Conservation (phyloP, 1,284 basidiomycete genomes). For the Caloboletus firmus region DNA sequence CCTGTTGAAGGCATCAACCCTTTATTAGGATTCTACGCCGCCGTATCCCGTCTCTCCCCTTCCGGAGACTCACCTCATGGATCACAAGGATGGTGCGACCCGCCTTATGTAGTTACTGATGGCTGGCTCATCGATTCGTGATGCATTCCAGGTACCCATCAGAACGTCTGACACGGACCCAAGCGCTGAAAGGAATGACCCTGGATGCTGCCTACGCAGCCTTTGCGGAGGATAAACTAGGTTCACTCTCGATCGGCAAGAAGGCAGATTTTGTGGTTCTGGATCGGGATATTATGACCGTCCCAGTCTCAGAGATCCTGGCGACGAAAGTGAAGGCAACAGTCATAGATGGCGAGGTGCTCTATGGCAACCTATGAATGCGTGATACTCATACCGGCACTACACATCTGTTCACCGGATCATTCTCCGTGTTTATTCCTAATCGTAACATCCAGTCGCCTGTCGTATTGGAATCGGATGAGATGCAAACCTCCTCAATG, state of each 20-base stretch:
- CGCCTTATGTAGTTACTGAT: not conserved
- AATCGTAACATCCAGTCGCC: not conserved
- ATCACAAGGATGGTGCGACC: conserved; percentile 67
- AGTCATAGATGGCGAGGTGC: conserved; percentile 71
- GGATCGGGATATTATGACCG: conserved; percentile 75
- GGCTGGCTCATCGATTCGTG: not conserved
- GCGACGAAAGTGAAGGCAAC: conserved; percentile 57
- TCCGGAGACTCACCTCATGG: conserved; percentile 83
- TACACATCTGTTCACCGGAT: not conserved
- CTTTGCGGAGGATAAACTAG: conserved; percentile 71
- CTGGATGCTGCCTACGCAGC: conserved; percentile 84
- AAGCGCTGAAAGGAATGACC: conserved; percentile 86
- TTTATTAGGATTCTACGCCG: conserved; percentile 83
- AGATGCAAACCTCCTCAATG: not conserved
- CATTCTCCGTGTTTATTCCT: not conserved
- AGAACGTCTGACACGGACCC: conserved; percentile 69
- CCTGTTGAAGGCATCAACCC: conserved; percentile 86
- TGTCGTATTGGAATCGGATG: not conserved
- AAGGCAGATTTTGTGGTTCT: conserved; percentile 85
- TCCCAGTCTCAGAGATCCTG: conserved; percentile 58
- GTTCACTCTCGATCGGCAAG: conserved; percentile 71
- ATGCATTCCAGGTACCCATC: conserved; percentile 57
- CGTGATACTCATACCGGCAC: not conserved
- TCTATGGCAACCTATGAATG: conserved; percentile 53
- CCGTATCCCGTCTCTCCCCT: conserved; percentile 69